These are phyloP conservation scores for Podaxis carcinomalis DNA, from an alignment of 768 basidiomycete species.

Conservation along the genomic window DNA sequence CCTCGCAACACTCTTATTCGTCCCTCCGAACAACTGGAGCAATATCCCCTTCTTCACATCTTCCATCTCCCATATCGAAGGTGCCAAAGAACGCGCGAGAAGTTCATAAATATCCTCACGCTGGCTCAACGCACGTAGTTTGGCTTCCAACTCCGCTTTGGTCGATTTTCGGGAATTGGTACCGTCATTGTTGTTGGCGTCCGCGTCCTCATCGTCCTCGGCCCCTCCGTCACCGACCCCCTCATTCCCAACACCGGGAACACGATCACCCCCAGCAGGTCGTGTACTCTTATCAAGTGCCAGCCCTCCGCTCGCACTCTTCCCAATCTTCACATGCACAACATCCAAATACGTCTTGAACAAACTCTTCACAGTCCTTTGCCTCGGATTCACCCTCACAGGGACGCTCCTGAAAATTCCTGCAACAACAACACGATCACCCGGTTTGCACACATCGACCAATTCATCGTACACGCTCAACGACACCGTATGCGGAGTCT, in stretches of 20 bases:
- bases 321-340: slow-evolving; percentile 72
- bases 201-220: slow-evolving; percentile 28
- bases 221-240: slow-evolving; percentile 70
- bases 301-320: slow-evolving; percentile 47
- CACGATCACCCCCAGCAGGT: slow-evolving; percentile 59
- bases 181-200: slow-evolving; percentile 27
- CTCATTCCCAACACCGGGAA: slow-evolving; percentile 65
- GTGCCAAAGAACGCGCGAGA: slow-evolving; percentile 81
- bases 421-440: slow-evolving; percentile 85
- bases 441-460: slow-evolving; percentile 94
- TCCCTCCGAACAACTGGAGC: slow-evolving; percentile 94
- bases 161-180: slow-evolving; percentile 39
- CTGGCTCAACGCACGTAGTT: slow-evolving; percentile 66
- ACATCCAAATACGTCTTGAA: slow-evolving; percentile 99
- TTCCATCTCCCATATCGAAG: slow-evolving; percentile 97
- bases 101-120: slow-evolving; percentile 83
- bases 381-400: slow-evolving; percentile 90
- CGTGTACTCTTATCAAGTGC: slow-evolving; percentile 80
- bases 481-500: slow-evolving; percentile 96
- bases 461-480: slow-evolving; percentile 98
- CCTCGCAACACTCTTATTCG: slow-evolving; percentile 89
- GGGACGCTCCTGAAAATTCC: slow-evolving; percentile 96
- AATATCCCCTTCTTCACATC: slow-evolving; percentile 99
- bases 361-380: slow-evolving; percentile 87
- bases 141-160: slow-evolving; percentile 75